Percentiles rank a stretch among this genome's conserved stretches.
Evolutionary conservation across 257 asterid genomes (phyloP).

Genomic region (Nicotiana paniculata): DNA sequence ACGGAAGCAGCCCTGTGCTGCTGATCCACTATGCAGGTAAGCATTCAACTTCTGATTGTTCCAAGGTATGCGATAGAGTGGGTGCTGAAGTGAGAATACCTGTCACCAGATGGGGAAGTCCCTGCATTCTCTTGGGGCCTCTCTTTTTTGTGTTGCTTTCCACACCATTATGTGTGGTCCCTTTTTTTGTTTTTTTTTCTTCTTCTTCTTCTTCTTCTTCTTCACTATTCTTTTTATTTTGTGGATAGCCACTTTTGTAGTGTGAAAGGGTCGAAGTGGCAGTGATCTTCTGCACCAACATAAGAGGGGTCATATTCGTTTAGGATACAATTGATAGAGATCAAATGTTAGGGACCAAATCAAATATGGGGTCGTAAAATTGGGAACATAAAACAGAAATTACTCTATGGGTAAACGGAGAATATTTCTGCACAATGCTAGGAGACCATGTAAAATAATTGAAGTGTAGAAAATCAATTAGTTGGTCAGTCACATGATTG

Average conservation of each 20-base stretch:
- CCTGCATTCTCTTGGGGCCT: not conserved
- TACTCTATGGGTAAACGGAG: not conserved
- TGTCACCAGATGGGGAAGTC: not conserved
- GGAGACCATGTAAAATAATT: not conserved
- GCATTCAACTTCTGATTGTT: not conserved
- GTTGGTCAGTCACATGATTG: not conserved
- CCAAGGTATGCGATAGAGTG: not conserved
- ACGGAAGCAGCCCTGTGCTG: slow-evolving; percentile 83
- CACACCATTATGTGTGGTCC: not conserved
- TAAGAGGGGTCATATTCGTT: not conserved
- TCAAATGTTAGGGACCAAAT: not conserved
- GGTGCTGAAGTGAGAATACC: too few species aligned
- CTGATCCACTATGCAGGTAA: slow-evolving; percentile 96
- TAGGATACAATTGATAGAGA: not conserved
- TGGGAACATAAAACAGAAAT: not conserved
- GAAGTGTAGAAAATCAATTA: not conserved
- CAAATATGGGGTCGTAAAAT: not conserved
- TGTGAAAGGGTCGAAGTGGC: not conserved
- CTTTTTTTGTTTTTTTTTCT: not conserved
- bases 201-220: too few species aligned
- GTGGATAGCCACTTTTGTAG: not conserved
- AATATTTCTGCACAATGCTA: not conserved
- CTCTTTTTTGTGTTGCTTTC: not conserved
- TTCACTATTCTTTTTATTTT: not conserved
- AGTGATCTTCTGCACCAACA: not conserved